Conservation (phyloP, 441 rosid species). For the Euphorbia schlechtendalii region DNA sequence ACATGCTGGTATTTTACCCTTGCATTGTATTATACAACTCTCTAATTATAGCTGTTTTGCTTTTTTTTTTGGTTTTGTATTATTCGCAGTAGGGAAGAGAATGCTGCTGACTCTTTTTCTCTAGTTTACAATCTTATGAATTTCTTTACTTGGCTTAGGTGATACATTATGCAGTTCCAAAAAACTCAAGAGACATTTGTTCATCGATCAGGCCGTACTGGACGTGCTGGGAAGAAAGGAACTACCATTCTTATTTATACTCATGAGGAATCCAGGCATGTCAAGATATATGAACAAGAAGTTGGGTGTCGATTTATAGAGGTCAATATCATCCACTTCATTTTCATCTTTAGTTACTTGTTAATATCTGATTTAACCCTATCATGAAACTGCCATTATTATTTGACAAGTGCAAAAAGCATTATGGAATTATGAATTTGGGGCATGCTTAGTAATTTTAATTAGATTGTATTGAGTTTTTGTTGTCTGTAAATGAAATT, state of each 20-base stretch:
- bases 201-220: slow-evolving; percentile 99
- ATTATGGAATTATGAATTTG: background rate
- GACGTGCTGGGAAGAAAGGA: slow-evolving; percentile 99
- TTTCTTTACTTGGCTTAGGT: slow-evolving; percentile 36
- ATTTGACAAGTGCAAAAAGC: background rate
- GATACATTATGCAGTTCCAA: slow-evolving; percentile 93
- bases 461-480: background rate
- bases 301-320: slow-evolving; percentile 77
- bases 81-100: background rate
- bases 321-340: slow-evolving; percentile 32
- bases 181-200: slow-evolving; percentile 86
- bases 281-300: slow-evolving; percentile 69
- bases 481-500: background rate
- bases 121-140: background rate
- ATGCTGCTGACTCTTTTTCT: background rate
- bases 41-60: no score
- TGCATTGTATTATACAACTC: background rate
- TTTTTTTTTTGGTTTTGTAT: background rate
- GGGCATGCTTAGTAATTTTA: background rate
- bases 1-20: background rate
- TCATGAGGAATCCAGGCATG: slow-evolving; percentile 57
- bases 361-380: background rate
- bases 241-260: slow-evolving; percentile 73
- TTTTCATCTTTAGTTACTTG: background rate
- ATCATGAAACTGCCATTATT: background rate